phyloP scores from a whole-genome alignment of 106 monocot genomes.

The Agapanthus africanus region DNA sequence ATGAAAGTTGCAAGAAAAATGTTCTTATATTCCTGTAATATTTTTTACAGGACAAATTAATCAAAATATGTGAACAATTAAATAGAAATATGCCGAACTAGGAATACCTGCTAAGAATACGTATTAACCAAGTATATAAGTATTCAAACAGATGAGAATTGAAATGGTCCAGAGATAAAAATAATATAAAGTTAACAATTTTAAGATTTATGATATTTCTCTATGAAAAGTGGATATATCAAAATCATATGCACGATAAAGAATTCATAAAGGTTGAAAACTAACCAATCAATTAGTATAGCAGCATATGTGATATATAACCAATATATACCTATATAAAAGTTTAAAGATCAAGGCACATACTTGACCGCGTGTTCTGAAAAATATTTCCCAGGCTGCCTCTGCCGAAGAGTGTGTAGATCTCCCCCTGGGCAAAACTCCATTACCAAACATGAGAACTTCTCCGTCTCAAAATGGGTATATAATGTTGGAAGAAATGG shows the following conservation, averaged over 20 bases:
- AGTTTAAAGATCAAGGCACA: neutral
- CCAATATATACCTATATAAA: neutral
- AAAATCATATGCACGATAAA: neutral
- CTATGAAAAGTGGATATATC: neutral
- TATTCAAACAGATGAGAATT: too few species aligned
- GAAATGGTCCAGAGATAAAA: too few species aligned
- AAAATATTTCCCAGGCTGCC: slow-evolving; percentile 34
- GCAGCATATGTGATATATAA: neutral
- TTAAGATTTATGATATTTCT: too few species aligned
- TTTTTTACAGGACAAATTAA: too few species aligned
- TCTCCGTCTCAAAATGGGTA: slow-evolving; percentile 33
- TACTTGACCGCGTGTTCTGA: slow-evolving; percentile 32
- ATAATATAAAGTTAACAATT: too few species aligned
- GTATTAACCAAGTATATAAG: too few species aligned
- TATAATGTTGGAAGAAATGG: slow-evolving; percentile 32
- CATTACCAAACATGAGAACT: slow-evolving; percentile 35
- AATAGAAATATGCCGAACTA: too few species aligned
- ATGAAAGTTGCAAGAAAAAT: too few species aligned
- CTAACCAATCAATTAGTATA: neutral
- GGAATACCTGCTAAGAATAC: too few species aligned
- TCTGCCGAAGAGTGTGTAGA: slow-evolving; percentile 27
- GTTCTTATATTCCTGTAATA: too few species aligned
- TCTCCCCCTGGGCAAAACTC: slow-evolving; percentile 34
- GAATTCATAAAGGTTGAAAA: neutral
- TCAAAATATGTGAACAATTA: too few species aligned